Percentiles rank a stretch among this genome's conserved stretches.
Conservation (phyloP, 257 asterid species). For the Apocynum venetum region DNA sequence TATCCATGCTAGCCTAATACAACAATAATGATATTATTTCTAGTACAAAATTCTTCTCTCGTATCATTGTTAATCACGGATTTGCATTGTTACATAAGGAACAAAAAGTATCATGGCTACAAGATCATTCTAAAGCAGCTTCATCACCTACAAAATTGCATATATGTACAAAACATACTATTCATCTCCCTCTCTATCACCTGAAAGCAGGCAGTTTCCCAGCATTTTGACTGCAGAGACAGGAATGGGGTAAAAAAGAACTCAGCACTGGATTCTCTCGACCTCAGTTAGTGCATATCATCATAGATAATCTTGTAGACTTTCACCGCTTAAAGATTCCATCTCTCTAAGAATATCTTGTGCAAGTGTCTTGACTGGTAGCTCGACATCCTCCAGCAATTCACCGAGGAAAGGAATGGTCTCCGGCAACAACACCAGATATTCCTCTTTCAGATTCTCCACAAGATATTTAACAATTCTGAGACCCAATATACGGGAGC, state of each 20-base stretch:
- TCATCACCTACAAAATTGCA: not conserved
- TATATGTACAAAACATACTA: not conserved
- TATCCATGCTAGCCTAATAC: too few relatives aligned
- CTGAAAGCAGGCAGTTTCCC: not conserved
- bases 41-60: too few relatives aligned
- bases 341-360: slow-evolving; percentile 79
- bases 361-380: slow-evolving; percentile 72
- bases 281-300: not conserved
- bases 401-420: slow-evolving; percentile 89
- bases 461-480: slow-evolving; percentile 56
- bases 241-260: not conserved
- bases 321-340: slow-evolving; percentile 82
- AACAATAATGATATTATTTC: too few relatives aligned
- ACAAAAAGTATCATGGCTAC: not conserved
- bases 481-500: slow-evolving; percentile 72
- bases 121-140: not conserved
- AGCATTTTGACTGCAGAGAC: not conserved
- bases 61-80: too few relatives aligned
- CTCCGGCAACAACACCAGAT: slow-evolving; percentile 63
- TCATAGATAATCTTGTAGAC: slow-evolving; percentile 76
- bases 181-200: too few relatives aligned
- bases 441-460: slow-evolving; percentile 84
- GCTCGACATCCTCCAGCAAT: slow-evolving; percentile 77
- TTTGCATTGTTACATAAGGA: not conserved
- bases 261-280: not conserved